phyloP scores from a whole-genome alignment of 345 rosid genomes.

The Atalantia buxifolia region DNA sequence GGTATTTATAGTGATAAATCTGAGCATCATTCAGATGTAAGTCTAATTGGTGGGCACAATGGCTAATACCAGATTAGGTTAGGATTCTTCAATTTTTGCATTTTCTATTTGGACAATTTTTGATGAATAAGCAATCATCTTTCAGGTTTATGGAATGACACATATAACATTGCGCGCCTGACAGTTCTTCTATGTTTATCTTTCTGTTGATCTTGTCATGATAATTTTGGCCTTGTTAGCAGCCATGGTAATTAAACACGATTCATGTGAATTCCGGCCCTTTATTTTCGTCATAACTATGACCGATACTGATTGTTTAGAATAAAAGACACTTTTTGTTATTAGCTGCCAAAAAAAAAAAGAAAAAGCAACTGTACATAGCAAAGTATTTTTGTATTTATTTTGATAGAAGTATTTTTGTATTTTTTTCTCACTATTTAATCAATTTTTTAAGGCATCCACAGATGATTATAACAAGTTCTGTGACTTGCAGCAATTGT shows the following conservation, averaged over 20 bases:
- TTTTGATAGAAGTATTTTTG: neutral
- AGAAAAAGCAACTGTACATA: neutral
- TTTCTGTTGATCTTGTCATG: too few species aligned
- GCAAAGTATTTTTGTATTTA: neutral
- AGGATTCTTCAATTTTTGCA: neutral
- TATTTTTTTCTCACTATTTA: neutral
- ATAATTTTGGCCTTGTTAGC: neutral
- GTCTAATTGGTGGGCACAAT: neutral
- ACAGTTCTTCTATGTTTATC: neutral
- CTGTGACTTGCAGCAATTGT: slow-evolving; percentile 40
- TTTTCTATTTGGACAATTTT: neutral
- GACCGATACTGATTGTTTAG: neutral
- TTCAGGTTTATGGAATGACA: neutral
- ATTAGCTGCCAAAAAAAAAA: neutral
- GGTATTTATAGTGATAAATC: neutral
- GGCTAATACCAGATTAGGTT: neutral
- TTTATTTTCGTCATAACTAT: neutral
- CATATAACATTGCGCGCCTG: neutral
- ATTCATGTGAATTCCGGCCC: neutral
- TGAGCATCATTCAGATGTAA: neutral
- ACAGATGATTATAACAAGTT: slow-evolving; percentile 9
- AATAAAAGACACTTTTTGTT: neutral
- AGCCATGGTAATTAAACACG: neutral
- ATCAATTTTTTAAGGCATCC: slow-evolving; percentile 7
- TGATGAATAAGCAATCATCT: neutral